These are phyloP conservation scores for Myxozyma kluyveri DNA, from an alignment of 805 yeast species.

Conservation along the genomic window DNA sequence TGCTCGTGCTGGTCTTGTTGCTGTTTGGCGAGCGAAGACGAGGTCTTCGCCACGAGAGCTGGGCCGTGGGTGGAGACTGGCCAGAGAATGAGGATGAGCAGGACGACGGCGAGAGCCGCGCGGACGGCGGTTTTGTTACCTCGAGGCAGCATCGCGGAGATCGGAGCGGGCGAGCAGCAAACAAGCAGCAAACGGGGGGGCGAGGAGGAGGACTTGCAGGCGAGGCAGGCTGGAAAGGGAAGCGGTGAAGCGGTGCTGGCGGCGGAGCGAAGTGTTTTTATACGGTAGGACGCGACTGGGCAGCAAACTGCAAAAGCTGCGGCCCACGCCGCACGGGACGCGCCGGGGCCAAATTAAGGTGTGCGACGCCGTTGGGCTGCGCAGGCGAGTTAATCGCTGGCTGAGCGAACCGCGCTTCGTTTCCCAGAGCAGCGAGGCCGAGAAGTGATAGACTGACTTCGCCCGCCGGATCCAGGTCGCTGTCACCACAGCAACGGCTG, in stretches of 20 bases:
- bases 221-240: not conserved
- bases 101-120: constrained; percentile 8
- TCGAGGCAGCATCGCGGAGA: not conserved
- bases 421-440: no score
- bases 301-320: no score
- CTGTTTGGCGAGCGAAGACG: not conserved
- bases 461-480: no score
- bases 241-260: not conserved
- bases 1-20: not conserved
- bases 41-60: not conserved
- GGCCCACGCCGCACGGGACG: no score
- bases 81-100: constrained; percentile 10
- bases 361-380: no score
- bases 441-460: no score
- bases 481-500: no score
- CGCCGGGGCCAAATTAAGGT: no score
- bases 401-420: no score
- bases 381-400: no score
- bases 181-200: not conserved
- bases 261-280: no score
- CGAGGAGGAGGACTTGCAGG: constrained; percentile 2
- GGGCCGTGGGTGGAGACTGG: not conserved
- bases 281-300: no score
- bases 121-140: not conserved
- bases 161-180: not conserved